Conservation (phyloP, 176 grass and related monocot genomes). For the Eragrostis nindensis region DNA sequence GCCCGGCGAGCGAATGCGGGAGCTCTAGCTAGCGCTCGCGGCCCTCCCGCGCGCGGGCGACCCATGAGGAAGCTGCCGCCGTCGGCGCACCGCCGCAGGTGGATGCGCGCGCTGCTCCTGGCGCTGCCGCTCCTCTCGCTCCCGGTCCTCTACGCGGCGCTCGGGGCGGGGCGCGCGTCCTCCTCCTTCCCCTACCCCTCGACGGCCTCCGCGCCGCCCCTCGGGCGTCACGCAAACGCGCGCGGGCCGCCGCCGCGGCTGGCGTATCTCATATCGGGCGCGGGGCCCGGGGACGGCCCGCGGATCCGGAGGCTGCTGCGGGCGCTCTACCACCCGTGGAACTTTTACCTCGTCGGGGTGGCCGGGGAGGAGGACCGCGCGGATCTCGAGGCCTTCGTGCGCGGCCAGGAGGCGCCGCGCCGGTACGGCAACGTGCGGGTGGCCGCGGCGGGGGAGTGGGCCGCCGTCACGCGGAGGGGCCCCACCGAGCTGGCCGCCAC, state of each 20-base stretch:
- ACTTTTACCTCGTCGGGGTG: slow-evolving; percentile 79
- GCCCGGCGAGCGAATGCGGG: slow-evolving; percentile 55
- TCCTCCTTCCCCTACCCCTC: slow-evolving; percentile 41
- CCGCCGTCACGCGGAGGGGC: slow-evolving; percentile 61
- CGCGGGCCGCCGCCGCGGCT: slow-evolving; percentile 69
- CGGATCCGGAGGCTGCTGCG: slow-evolving; percentile 71
- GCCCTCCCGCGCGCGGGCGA: background rate
- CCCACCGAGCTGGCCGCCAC: slow-evolving; percentile 74
- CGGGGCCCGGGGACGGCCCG: slow-evolving; percentile 60
- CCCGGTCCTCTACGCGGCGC: slow-evolving; percentile 56
- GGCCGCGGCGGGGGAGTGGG: slow-evolving; percentile 50
- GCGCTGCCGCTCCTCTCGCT: slow-evolving; percentile 64
- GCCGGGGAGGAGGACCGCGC: slow-evolving; percentile 55
- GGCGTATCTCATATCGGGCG: slow-evolving; percentile 82
- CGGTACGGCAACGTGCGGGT: slow-evolving; percentile 77
- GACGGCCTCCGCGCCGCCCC: background rate
- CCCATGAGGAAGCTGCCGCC: slow-evolving; percentile 79
- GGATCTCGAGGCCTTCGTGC: slow-evolving; percentile 77
- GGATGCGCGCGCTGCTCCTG: slow-evolving; percentile 53
- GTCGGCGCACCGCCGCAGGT: slow-evolving; percentile 51
- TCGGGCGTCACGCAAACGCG: slow-evolving; percentile 25
- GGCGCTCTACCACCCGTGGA: slow-evolving; percentile 94
- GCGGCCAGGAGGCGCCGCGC: slow-evolving; percentile 52
- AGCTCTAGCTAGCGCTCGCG: slow-evolving; percentile 37
- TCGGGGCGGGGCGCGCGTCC: slow-evolving; percentile 37